phyloP scores from a whole-genome alignment of 202 grass and related monocot genomes.

The Schoenoplectus tabernaemontani region DNA sequence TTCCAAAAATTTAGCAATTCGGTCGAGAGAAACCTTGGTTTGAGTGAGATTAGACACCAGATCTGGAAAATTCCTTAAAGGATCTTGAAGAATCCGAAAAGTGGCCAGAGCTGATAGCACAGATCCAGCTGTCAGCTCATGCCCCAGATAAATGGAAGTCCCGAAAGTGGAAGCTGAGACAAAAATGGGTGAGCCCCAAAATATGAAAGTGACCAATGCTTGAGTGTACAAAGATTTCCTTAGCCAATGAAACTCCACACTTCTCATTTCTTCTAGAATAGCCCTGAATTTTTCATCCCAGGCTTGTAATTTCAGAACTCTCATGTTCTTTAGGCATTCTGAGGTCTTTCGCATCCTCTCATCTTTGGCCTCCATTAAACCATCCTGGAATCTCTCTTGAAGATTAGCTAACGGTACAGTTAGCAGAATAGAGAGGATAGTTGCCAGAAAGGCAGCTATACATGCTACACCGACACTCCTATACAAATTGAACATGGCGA shows the following conservation, averaged over 20 bases:
- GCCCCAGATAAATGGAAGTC: slow-evolving; percentile 80
- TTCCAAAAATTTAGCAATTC: slow-evolving; percentile 63
- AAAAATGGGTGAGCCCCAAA: slow-evolving; percentile 98
- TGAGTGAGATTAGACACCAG: slow-evolving; percentile 94
- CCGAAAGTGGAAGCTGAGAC: slow-evolving; percentile 77
- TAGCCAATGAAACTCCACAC: slow-evolving; percentile 81
- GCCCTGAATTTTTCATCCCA: slow-evolving; percentile 87
- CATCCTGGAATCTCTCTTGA: slow-evolving; percentile 92
- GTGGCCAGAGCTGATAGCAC: slow-evolving; percentile 97
- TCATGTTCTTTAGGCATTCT: slow-evolving; percentile 91
- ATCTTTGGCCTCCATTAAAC: slow-evolving; percentile 90
- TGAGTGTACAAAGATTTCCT: slow-evolving; percentile 74
- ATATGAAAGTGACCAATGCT: slow-evolving; percentile 86
- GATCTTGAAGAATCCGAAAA: slow-evolving; percentile 98
- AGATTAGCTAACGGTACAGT: slow-evolving; percentile 82
- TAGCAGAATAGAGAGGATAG: slow-evolving; percentile 62
- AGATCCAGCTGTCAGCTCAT: slow-evolving; percentile 75
- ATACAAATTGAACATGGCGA: slow-evolving; percentile 91
- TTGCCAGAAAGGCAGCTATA: slow-evolving; percentile 61
- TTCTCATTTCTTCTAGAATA: slow-evolving; percentile 83
- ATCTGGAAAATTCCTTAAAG: slow-evolving; percentile 96
- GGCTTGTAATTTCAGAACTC: slow-evolving; percentile 87
- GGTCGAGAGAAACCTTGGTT: slow-evolving; percentile 84
- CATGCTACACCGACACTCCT: slow-evolving; percentile 70
- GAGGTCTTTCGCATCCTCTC: slow-evolving; percentile 96